Conservation (phyloP, 1,284 basidiomycete genomes). For the Leucoagaricus sp. region DNA sequence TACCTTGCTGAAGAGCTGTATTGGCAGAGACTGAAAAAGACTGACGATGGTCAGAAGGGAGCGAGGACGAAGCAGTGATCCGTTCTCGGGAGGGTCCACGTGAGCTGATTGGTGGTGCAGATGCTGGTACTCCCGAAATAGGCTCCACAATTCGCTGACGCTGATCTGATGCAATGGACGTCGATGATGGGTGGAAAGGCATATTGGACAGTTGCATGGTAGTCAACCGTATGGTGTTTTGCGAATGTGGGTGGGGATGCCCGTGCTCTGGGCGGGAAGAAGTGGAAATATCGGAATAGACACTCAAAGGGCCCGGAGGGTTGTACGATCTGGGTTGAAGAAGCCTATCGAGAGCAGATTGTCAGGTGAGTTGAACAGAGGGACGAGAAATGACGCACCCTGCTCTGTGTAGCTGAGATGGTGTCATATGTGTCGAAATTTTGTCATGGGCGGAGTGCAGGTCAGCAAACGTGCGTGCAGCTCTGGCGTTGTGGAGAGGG, state of each 20-base stretch:
- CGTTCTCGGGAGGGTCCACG: not conserved
- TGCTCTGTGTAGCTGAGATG: conserved; percentile 49
- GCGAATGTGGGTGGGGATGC: conserved; percentile 42
- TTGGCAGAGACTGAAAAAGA: no score
- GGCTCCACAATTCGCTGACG: not conserved
- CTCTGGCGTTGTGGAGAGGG: not conserved
- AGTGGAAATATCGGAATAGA: not conserved
- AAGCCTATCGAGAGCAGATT: conserved; percentile 29
- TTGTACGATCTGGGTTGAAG: conserved; percentile 41
- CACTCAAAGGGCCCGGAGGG: conserved; percentile 16
- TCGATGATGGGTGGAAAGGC: conserved; percentile 35
- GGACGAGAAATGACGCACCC: conserved; percentile 36
- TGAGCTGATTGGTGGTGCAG: conserved; percentile 5
- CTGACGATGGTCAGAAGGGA: not conserved
- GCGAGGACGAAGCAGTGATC: not conserved
- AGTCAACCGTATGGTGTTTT: conserved; percentile 61
- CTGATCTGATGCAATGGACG: conserved; percentile 12
- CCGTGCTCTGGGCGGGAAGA: conserved; percentile 9
- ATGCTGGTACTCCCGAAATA: not conserved
- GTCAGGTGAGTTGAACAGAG: conserved; percentile 5
- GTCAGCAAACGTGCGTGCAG: no score
- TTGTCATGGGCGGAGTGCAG: not conserved
- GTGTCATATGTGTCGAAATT: not conserved
- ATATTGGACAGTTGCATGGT: conserved; percentile 67
- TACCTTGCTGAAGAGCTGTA: not conserved